These are phyloP conservation scores for Lactarius sp. DNA, from an alignment of 768 basidiomycete genomes.

Conservation along the genomic window DNA sequence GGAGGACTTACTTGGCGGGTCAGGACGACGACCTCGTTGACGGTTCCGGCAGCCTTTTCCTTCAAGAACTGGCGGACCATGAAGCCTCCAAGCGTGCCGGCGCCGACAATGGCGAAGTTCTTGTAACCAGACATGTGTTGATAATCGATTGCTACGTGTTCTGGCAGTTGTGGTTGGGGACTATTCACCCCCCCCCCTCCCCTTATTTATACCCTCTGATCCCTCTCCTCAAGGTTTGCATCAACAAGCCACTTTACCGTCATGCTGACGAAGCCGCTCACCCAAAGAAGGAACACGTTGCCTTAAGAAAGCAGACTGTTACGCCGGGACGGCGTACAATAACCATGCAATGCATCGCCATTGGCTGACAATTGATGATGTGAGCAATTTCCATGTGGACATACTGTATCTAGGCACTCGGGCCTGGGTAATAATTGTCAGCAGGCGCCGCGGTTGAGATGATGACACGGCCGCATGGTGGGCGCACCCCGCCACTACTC, in stretches of 20 bases:
- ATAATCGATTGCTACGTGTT: background rate
- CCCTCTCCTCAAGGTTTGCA: background rate
- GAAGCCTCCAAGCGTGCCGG: constrained; percentile 21
- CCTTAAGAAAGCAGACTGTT: background rate
- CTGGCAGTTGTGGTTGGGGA: background rate
- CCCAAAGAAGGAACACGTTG: background rate
- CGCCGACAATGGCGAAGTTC: constrained; percentile 23
- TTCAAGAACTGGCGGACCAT: constrained; percentile 16
- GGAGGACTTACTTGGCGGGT: constrained; percentile 15
- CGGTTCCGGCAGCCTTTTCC: constrained; percentile 10
- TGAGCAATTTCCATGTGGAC: background rate
- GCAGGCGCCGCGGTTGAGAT: too few relatives aligned
- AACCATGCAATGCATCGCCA: background rate
- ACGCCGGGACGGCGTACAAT: background rate
- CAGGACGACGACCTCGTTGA: constrained; percentile 21
- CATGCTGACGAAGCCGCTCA: constrained; percentile 4
- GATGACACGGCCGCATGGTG: too few relatives aligned
- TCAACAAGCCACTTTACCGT: background rate
- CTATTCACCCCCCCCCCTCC: background rate
- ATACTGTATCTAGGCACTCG: background rate
- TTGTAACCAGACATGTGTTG: constrained; percentile 18
- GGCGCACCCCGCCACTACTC: too few relatives aligned
- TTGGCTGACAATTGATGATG: background rate
- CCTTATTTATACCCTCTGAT: background rate
- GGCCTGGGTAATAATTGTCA: too few relatives aligned